Evolutionary conservation across 768 basidiomycete species (phyloP).

Genomic region (Mycena metata): DNA sequence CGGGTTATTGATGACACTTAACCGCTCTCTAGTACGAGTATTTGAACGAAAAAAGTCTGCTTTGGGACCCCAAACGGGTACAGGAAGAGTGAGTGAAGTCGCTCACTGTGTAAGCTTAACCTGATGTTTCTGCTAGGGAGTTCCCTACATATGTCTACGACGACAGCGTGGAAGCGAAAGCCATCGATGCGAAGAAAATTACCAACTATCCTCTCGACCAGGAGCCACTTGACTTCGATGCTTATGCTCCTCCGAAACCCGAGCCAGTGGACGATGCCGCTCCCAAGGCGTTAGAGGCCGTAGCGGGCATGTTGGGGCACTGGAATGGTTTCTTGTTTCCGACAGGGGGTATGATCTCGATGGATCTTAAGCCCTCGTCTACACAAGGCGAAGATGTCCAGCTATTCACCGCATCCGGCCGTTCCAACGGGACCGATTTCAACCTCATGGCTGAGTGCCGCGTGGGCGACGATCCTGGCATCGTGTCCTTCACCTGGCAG

Average conservation of each 20-base stretch:
- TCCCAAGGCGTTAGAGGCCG: background rate
- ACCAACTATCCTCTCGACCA: conserved; percentile 41
- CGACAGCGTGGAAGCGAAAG: conserved; percentile 35
- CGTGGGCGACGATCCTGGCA: conserved; percentile 5
- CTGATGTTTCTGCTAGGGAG: conserved; percentile 14
- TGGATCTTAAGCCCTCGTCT: background rate
- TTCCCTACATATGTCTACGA: conserved; percentile 38
- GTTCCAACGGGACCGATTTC: conserved; percentile 24
- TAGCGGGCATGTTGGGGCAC: background rate
- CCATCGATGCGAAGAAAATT: conserved; percentile 29
- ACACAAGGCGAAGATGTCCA: conserved; percentile 19
- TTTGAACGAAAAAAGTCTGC: conserved; percentile 25
- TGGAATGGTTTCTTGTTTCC: conserved; percentile 41
- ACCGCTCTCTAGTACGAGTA: conserved; percentile 26
- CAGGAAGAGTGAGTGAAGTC: conserved; percentile 1
- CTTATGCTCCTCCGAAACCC: conserved; percentile 16
- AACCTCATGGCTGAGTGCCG: conserved; percentile 26
- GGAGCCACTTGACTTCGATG: conserved; percentile 34
- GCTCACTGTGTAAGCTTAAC: background rate
- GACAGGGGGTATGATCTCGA: conserved; percentile 10
- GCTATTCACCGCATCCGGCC: conserved; percentile 28
- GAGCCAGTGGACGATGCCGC: background rate
- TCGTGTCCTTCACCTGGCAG: conserved; percentile 13
- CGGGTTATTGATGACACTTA: background rate
- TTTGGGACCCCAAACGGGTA: conserved; percentile 18